phyloP scores from a whole-genome alignment of 2,329 filamentous ascomycete species.

The Immersiporthe knoxdaviesiana region DNA sequence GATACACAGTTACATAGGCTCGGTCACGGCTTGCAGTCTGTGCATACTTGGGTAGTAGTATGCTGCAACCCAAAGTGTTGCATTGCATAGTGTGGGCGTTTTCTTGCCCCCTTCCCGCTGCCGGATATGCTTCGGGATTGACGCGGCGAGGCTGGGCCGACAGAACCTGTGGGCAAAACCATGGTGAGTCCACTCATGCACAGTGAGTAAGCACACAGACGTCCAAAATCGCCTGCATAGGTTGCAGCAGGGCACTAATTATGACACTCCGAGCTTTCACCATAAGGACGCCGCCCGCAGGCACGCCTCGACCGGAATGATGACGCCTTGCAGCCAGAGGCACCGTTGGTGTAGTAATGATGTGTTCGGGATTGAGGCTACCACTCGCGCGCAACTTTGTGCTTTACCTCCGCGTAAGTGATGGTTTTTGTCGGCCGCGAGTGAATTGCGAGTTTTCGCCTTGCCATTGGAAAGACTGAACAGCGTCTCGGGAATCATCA shows the following conservation, averaged over 20 bases:
- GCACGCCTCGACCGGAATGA: background rate
- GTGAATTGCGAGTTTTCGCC: background rate
- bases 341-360: background rate
- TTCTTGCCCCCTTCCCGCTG: background rate
- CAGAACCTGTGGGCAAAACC: background rate
- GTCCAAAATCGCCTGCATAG: background rate
- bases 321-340: background rate
- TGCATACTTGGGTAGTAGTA: too few relatives aligned
- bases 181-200: background rate
- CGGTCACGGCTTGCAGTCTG: background rate
- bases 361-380: background rate
- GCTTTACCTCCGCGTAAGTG: background rate
- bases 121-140: constrained; percentile 5
- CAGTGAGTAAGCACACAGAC: background rate
- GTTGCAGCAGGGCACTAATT: background rate
- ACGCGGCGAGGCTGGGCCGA: background rate
- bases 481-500: background rate
- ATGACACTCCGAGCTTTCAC: background rate
- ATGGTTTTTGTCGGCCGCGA: background rate
- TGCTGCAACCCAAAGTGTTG: background rate
- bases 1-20: background rate
- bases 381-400: background rate
- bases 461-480: background rate
- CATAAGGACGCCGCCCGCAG: background rate
- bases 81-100: background rate